Base-by-base conservation (phyloP, 495 filamentous ascomycete genomes). In the Hypomontagnella monticulosa region DNA sequence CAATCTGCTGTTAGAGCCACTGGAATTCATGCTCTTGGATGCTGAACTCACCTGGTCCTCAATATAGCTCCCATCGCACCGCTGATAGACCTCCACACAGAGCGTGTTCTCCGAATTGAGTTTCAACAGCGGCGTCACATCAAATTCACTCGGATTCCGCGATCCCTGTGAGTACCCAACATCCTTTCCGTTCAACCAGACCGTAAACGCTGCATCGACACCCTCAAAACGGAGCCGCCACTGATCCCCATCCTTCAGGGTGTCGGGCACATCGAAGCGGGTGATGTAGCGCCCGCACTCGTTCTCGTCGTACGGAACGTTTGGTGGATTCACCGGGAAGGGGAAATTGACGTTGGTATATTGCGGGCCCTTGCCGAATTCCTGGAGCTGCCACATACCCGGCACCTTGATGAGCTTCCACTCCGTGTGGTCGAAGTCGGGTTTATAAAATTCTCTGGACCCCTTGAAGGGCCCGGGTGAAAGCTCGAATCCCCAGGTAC, bases 311-410 rank as follows among this genome's bases (percentile, higher is more conserved):
- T 82, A 83, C 2, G 88, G 87, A 12, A 89, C 81, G 56, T 80
- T 70, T 1, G 88, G 88, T 4, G 87, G 86, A 60, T 85, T 69
- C 4, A 85, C 79, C 1, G 88, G 87, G 48, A 88, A 88, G 2
- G 87, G 89, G 61, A 80, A 89, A 51, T 83, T 78, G 52, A 86
- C 71, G 60, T 91, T 91, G 12, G 87, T 90, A 53, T 90, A 90
- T 37, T 88, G 85, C 2, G 86, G 86, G 9, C 79, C 79, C 55
- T 80, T 81, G 10, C 86, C 87, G 60, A 85, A 86, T 38, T 87
- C 87, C 63, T 90, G 86, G 12, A 88, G 74, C 66, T 91, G 88
- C 89, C 88, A 91, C 81, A 89, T 88, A 9, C 86, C 85, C 0
- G 88, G 88, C 8, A 91, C 88, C 33, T 79, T 59, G 55, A 89